These are phyloP conservation scores for Trichoderma koningiopsis DNA, from an alignment of 2,329 filamentous ascomycete genomes.

Conservation along the genomic window DNA sequence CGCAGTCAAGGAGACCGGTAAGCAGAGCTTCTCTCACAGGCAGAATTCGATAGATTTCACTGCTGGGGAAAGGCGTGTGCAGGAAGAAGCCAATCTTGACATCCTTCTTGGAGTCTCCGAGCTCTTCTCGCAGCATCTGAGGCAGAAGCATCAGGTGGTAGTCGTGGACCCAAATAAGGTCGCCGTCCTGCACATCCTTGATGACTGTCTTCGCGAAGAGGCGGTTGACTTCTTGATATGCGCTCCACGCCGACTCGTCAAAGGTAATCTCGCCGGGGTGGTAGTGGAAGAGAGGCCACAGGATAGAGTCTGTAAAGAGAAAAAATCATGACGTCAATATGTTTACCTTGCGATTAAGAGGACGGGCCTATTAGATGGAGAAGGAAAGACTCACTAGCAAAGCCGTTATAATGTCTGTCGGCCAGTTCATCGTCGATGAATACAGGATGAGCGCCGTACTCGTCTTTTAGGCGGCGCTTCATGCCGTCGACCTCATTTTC, in stretches of 20 bases:
- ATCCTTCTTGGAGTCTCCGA: constrained; percentile 79
- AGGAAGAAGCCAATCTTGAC: constrained; percentile 98
- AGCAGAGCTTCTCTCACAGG: constrained; percentile 90
- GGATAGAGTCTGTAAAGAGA: constrained; percentile 73
- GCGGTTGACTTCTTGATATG: constrained; percentile 89
- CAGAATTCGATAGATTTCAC: constrained; percentile 93
- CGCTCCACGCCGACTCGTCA: constrained; percentile 90
- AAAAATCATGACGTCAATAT: not conserved
- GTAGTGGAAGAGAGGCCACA: constrained; percentile 99
- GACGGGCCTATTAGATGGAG: not conserved
- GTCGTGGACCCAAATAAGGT: constrained; percentile 97
- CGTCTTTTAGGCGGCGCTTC: constrained; percentile 76
- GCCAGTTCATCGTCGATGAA: constrained; percentile 93
- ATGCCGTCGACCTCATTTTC: constrained; percentile 77
- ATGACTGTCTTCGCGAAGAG: constrained; percentile 88
- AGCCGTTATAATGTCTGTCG: constrained; percentile 96
- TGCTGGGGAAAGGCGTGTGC: constrained; percentile 95
- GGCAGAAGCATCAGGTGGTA: constrained; percentile 98
- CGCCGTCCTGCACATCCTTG: constrained; percentile 86
- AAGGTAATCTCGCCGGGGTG: constrained; percentile 98
- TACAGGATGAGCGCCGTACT: constrained; percentile 87
- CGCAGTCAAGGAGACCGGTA: constrained; percentile 85
- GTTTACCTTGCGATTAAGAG: not conserved
- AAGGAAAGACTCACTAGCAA: constrained; percentile 68
- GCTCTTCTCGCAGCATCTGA: constrained; percentile 89